Conservation (phyloP, 257 asterid species). For the Echium plantagineum region DNA sequence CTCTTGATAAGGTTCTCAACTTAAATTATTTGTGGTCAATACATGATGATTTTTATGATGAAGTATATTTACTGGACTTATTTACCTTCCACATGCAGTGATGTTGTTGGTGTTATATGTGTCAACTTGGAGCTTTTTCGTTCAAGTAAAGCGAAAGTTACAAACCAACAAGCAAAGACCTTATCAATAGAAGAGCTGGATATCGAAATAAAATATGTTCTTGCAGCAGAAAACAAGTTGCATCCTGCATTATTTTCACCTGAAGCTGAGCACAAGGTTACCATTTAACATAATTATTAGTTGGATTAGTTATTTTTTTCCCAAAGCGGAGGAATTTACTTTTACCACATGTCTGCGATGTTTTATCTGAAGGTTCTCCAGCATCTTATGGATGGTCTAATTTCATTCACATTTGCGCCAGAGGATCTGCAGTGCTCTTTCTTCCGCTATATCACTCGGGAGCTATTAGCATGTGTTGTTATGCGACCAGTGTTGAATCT, state of each 20-base stretch:
- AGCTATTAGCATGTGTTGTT: conserved; percentile 89
- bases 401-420: conserved; percentile 58
- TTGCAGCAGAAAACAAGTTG: conserved; percentile 79
- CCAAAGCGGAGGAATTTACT: background rate
- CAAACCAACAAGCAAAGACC: conserved; percentile 35
- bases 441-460: conserved; percentile 62
- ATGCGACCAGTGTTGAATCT: conserved; percentile 87
- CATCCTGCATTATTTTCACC: conserved; percentile 89
- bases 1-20: conserved; percentile 67
- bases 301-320: background rate
- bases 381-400: conserved; percentile 81
- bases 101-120: conserved; percentile 46
- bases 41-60: conserved; percentile 14
- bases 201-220: conserved; percentile 45
- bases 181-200: conserved; percentile 67
- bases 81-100: conserved; percentile 48
- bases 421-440: conserved; percentile 80
- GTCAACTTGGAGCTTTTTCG: conserved; percentile 74
- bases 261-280: conserved; percentile 96
- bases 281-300: conserved; percentile 8
- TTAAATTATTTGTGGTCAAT: conserved; percentile 15
- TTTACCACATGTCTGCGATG: conserved; percentile 4
- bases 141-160: conserved; percentile 47
- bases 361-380: conserved; percentile 78
- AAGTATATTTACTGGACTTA: conserved; percentile 11